Evolutionary conservation across 305 asterid genomes (phyloP).

Genomic region (Nicotiana rustica): DNA sequence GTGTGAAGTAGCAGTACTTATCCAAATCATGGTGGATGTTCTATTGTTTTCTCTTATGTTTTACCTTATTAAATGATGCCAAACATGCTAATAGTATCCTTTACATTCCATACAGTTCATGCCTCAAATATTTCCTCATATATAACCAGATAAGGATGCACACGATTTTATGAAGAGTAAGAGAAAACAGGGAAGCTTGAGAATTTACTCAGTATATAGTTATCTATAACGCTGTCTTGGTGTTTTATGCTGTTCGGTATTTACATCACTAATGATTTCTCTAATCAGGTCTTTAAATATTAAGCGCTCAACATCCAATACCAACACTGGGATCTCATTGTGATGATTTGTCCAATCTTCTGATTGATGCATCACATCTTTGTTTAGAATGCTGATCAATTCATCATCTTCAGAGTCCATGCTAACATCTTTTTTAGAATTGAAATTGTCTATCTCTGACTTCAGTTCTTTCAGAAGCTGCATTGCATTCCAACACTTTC

Average conservation of each 20-base stretch:
- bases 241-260: conserved; percentile 45
- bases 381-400: conserved; percentile 51
- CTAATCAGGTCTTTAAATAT: conserved; percentile 86
- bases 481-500: conserved; percentile 41
- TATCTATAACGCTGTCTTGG: conserved; percentile 62
- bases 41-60: too few species aligned
- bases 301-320: conserved; percentile 85
- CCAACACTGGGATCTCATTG: conserved; percentile 69
- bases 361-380: conserved; percentile 61
- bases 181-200: conserved; percentile 32
- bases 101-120: too few species aligned
- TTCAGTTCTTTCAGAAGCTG: conserved; percentile 69
- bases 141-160: too few species aligned
- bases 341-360: conserved; percentile 67
- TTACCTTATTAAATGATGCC: too few species aligned
- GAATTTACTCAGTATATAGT: conserved; percentile 55
- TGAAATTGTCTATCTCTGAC: conserved; percentile 63
- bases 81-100: too few species aligned
- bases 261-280: conserved; percentile 65
- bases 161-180: too few species aligned
- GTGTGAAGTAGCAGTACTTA: too few species aligned
- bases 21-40: too few species aligned
- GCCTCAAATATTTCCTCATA: too few species aligned
- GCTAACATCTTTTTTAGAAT: conserved; percentile 45
- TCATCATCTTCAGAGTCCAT: conserved; percentile 61